These are phyloP conservation scores for Neurospora discreta DNA, from an alignment of 495 filamentous ascomycete genomes.

Conservation along the genomic window DNA sequence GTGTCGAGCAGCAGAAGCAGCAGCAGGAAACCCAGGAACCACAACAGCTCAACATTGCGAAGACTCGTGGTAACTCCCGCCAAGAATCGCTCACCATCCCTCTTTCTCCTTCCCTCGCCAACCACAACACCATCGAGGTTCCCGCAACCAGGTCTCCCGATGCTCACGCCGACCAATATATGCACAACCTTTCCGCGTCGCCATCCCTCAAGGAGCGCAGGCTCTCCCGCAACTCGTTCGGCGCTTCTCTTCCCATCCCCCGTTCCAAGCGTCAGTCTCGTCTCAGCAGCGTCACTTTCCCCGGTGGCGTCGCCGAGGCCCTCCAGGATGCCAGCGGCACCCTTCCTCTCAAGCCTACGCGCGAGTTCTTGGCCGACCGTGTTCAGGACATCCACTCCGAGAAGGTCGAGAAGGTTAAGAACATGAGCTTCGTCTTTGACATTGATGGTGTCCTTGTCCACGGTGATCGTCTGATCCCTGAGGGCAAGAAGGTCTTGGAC, in stretches of 20 bases:
- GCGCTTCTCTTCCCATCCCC: conserved; percentile 65
- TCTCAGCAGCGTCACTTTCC: conserved; percentile 41
- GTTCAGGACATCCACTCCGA: conserved; percentile 60
- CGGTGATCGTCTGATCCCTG: conserved; percentile 51
- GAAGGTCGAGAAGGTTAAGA: conserved; percentile 53
- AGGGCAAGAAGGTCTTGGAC: conserved; percentile 46
- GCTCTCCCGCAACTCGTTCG: conserved; percentile 70
- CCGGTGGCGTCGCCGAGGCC: conserved; percentile 30
- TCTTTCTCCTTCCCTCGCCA: conserved; percentile 4
- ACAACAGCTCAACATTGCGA: background rate
- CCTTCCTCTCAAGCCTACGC: conserved; percentile 41
- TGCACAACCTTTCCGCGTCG: conserved; percentile 59
- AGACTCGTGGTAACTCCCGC: conserved; percentile 1
- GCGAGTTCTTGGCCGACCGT: conserved; percentile 61
- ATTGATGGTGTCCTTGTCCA: conserved; percentile 58
- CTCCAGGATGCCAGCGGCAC: conserved; percentile 30
- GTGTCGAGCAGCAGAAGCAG: background rate
- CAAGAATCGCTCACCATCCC: conserved; percentile 13
- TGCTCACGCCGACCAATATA: conserved; percentile 56
- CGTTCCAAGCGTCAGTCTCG: conserved; percentile 58
- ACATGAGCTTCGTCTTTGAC: conserved; percentile 59
- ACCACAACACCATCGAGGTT: conserved; percentile 51
- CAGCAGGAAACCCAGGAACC: background rate
- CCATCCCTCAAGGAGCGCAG: conserved; percentile 58
- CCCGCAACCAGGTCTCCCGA: conserved; percentile 59